Percentiles rank a stretch among this genome's conserved stretches.
phyloP scores from a whole-genome alignment of 169 alveolate species.

The Cryptosporidium tyzzeri region DNA sequence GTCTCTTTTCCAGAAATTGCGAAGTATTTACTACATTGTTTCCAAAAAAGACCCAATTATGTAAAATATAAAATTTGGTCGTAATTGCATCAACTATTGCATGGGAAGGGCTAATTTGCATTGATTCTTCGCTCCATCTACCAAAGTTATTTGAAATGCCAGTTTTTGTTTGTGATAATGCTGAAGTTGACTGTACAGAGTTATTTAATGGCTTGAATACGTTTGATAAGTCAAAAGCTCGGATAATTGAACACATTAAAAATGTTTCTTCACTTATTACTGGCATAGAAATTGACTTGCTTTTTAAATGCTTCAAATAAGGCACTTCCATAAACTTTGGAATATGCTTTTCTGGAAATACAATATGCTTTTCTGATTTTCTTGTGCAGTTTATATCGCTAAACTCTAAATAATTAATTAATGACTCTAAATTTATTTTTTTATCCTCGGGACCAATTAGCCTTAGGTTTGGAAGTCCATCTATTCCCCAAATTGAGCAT shows the following conservation, averaged over 20 bases:
- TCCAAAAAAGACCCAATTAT: conserved; percentile 66
- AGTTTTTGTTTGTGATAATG: background rate
- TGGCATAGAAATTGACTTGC: conserved; percentile 48
- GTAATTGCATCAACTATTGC: conserved; percentile 54
- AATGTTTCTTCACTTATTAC: conserved; percentile 40
- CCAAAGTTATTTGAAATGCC: conserved; percentile 1
- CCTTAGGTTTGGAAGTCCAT: conserved; percentile 53
- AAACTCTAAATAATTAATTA: conserved; percentile 36
- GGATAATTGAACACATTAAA: conserved; percentile 36
- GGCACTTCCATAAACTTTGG: conserved; percentile 36
- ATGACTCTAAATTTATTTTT: conserved; percentile 21
- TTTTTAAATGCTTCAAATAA: conserved; percentile 8
- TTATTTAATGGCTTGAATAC: conserved; percentile 33
- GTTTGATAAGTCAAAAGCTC: conserved; percentile 48
- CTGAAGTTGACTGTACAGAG: background rate
- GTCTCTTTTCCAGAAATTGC: conserved; percentile 42
- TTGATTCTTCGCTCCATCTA: conserved; percentile 65
- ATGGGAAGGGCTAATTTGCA: conserved; percentile 40
- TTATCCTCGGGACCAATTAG: conserved; percentile 15
- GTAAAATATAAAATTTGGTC: conserved; percentile 38
- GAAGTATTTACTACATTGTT: background rate
- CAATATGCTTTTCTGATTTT: conserved; percentile 22
- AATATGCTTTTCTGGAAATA: conserved; percentile 42
- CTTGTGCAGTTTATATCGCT: conserved; percentile 55
- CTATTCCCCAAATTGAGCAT: conserved; percentile 62